Percentiles rank a stretch among this genome's conserved stretches.
Conservation (phyloP, 805 yeast genomes). For the Ogataea wickerhamii region DNA sequence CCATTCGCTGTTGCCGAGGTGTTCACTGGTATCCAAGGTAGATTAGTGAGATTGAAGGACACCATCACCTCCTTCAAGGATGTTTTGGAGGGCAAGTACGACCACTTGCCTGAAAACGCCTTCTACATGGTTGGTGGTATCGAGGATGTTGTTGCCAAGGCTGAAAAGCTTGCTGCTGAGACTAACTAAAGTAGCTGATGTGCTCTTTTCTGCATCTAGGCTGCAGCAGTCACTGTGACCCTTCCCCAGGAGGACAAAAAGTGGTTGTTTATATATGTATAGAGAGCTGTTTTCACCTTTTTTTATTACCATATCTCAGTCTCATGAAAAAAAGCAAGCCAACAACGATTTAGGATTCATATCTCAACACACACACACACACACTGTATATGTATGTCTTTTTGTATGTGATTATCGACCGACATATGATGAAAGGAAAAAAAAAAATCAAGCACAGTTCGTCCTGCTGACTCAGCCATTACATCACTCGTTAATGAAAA, state of each 20-base stretch:
- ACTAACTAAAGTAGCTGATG: conserved; percentile 47
- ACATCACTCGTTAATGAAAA: too few relatives aligned
- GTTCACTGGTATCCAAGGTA: conserved; percentile 99
- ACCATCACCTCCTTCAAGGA: conserved; percentile 93
- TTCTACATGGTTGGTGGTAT: conserved; percentile 99
- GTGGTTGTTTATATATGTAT: conserved; percentile 14
- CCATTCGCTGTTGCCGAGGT: conserved; percentile 99
- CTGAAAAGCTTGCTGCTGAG: conserved; percentile 97
- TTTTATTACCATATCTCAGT: conserved; percentile 3
- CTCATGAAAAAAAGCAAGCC: conserved; percentile 14
- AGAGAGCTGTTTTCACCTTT: conserved; percentile 9
- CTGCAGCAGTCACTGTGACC: not conserved
- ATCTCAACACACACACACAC: too few relatives aligned
- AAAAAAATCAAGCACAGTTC: too few relatives aligned
- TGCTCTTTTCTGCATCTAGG: conserved; percentile 3
- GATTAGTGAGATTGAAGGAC: conserved; percentile 93
- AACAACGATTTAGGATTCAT: conserved; percentile 6
- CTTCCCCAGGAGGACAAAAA: not conserved
- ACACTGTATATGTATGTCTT: conserved; percentile 5
- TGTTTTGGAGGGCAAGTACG: conserved; percentile 97
- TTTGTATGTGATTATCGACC: not conserved
- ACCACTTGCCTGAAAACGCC: conserved; percentile 97
- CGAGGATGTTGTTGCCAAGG: conserved; percentile 97
- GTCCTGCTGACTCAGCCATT: too few relatives aligned
- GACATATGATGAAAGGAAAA: too few relatives aligned